Conservation (phyloP, 1,284 basidiomycete genomes). For the Moniliophthora roreri region DNA sequence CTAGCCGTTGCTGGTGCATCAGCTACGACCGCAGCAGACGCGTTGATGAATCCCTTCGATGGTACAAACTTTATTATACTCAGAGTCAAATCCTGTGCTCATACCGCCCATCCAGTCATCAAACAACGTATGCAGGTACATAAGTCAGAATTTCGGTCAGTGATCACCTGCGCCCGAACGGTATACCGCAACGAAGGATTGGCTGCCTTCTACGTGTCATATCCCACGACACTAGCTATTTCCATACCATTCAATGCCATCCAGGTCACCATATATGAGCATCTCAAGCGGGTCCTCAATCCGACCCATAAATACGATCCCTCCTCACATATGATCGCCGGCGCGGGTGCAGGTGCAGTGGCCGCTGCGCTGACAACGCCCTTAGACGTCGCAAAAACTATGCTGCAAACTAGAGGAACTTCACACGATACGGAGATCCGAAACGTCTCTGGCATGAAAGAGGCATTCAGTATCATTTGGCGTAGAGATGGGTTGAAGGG, state of each 20-base stretch:
- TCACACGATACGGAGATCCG: constrained; percentile 84
- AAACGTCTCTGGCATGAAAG: constrained; percentile 80
- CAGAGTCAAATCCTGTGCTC: constrained; percentile 3
- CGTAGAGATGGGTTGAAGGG: constrained; percentile 83
- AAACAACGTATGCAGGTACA: constrained; percentile 99
- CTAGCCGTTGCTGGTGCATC: constrained; percentile 90
- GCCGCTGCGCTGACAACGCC: constrained; percentile 97
- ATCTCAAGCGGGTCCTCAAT: constrained; percentile 87
- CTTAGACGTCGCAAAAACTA: constrained; percentile 97
- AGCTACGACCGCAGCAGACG: constrained; percentile 95
- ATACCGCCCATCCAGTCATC: constrained; percentile 64
- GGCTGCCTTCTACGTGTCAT: constrained; percentile 95
- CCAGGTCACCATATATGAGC: constrained; percentile 97
- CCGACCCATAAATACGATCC: constrained; percentile 89
- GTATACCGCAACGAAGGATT: constrained; percentile 90
- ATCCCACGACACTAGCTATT: constrained; percentile 97
- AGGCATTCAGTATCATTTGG: constrained; percentile 91
- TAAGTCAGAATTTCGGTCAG: constrained; percentile 86
- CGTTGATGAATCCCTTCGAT: constrained; percentile 99
- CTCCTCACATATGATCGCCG: constrained; percentile 86
- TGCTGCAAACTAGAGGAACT: constrained; percentile 92
- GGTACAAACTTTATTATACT: constrained; percentile 51
- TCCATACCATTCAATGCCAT: constrained; percentile 98
- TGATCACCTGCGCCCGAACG: constrained; percentile 77
- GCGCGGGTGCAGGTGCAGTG: constrained; percentile 90